Evolutionary conservation across 2,329 filamentous ascomycete species (phyloP).

Genomic region (Elsinoe fawcettii): DNA sequence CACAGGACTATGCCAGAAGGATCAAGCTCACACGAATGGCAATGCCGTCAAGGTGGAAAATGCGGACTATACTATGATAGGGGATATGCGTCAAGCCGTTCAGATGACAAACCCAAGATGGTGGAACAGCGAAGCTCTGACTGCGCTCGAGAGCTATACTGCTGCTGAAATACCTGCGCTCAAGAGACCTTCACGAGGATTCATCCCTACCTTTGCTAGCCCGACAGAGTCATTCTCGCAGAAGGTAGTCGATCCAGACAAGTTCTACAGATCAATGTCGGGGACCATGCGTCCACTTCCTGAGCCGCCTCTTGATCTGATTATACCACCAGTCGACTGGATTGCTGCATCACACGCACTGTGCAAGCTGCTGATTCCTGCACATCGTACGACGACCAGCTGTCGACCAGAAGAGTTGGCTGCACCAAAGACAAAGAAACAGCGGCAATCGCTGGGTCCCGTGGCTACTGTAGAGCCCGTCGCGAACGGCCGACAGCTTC

Average conservation of each 20-base stretch:
- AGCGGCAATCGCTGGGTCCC: slow-evolving; percentile 48
- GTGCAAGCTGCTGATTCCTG: slow-evolving; percentile 72
- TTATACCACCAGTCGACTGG: slow-evolving; percentile 75
- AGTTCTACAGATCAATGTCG: slow-evolving; percentile 57
- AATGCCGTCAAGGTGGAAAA: slow-evolving; percentile 26
- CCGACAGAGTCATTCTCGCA: slow-evolving; percentile 82
- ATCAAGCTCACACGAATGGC: background rate
- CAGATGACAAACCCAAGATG: slow-evolving; percentile 28
- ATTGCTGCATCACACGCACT: slow-evolving; percentile 74
- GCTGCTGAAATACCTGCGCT: slow-evolving; percentile 44
- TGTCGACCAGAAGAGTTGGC: slow-evolving; percentile 68
- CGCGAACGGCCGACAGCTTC: slow-evolving; percentile 58
- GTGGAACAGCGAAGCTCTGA: slow-evolving; percentile 50
- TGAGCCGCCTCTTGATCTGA: slow-evolving; percentile 33
- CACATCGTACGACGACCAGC: slow-evolving; percentile 65
- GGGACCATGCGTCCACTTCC: slow-evolving; percentile 39
- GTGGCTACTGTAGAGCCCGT: slow-evolving; percentile 42
- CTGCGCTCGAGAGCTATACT: slow-evolving; percentile 58
- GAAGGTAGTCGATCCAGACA: slow-evolving; percentile 63
- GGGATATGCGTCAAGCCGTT: slow-evolving; percentile 31
- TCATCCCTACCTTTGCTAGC: slow-evolving; percentile 68
- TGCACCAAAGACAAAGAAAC: slow-evolving; percentile 51
- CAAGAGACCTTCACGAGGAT: slow-evolving; percentile 49
- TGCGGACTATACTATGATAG: slow-evolving; percentile 23
- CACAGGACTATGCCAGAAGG: slow-evolving; percentile 64